Percentiles rank a stretch among this genome's conserved stretches.
Conservation (phyloP, 768 basidiomycete genomes). For the Pleurotus tuber-regium region DNA sequence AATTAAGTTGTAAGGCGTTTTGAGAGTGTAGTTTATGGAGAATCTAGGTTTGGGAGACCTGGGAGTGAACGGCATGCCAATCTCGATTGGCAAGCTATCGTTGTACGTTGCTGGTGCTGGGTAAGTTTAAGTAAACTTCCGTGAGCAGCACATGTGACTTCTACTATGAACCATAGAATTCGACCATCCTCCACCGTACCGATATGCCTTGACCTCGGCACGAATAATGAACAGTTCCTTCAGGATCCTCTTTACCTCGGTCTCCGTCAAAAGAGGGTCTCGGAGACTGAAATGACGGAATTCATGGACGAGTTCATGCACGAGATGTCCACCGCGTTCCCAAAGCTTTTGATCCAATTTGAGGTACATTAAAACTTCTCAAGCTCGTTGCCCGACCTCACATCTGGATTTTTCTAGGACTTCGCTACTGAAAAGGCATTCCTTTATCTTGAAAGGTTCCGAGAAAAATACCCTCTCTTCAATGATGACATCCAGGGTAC, state of each 20-base stretch:
- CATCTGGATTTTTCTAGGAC: constrained; percentile 46
- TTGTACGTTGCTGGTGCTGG: constrained; percentile 90
- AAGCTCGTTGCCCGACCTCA: background rate
- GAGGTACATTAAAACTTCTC: constrained; percentile 43
- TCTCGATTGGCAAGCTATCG: constrained; percentile 90
- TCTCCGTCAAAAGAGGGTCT: constrained; percentile 64
- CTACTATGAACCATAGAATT: constrained; percentile 41
- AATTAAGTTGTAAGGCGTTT: background rate
- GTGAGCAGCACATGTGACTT: constrained; percentile 1
- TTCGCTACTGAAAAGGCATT: constrained; percentile 93
- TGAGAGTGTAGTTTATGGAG: background rate
- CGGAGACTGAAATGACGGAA: constrained; percentile 62
- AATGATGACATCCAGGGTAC: constrained; percentile 93
- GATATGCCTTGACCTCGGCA: constrained; percentile 86
- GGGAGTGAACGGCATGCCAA: constrained; percentile 83
- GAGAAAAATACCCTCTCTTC: constrained; percentile 74
- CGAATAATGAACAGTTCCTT: constrained; percentile 76
- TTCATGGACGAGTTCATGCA: constrained; percentile 96
- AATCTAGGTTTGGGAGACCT: constrained; percentile 84
- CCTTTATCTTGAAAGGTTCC: constrained; percentile 74
- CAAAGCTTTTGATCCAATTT: constrained; percentile 83
- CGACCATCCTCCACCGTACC: constrained; percentile 78
- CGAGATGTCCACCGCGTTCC: constrained; percentile 73
- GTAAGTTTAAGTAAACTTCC: constrained; percentile 34
- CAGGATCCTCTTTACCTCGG: constrained; percentile 92